Conservation (phyloP, 371 early-diverging fungal genomes). For the Astathelohania contejeani region DNA sequence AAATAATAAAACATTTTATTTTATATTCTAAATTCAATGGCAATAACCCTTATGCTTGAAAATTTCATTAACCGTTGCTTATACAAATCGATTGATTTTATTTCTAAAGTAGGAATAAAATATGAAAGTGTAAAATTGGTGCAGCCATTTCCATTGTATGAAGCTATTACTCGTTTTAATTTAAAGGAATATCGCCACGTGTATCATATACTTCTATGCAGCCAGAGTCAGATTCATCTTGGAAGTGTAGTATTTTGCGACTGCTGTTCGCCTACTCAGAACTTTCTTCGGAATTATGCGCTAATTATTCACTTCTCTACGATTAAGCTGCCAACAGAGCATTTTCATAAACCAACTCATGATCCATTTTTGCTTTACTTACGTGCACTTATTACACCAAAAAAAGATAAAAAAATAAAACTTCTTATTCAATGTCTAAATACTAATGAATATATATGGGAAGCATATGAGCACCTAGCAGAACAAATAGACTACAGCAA, state of each 20-base stretch:
- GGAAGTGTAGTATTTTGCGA: conserved; percentile 28
- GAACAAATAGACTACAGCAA: conserved; percentile 12
- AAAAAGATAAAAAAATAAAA: conserved; percentile 9
- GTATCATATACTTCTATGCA: conserved; percentile 23
- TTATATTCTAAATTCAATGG: too few species aligned
- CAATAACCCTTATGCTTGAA: conserved; percentile 16
- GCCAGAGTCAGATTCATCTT: background rate
- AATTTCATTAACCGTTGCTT: conserved; percentile 29
- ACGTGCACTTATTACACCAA: conserved; percentile 16
- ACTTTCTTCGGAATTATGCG: conserved; percentile 41
- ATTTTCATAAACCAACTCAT: conserved; percentile 5
- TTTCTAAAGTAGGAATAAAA: conserved; percentile 31
- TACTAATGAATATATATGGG: conserved; percentile 42
- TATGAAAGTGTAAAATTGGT: background rate
- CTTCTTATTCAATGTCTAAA: conserved; percentile 18
- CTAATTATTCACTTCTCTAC: conserved; percentile 4
- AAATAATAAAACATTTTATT: too few species aligned
- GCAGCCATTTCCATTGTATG: background rate
- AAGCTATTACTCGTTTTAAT: conserved; percentile 25
- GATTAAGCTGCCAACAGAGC: conserved; percentile 5
- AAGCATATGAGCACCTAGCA: conserved; percentile 33
- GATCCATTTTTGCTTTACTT: conserved; percentile 29
- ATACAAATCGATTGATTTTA: conserved; percentile 38
- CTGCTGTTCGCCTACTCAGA: conserved; percentile 21
- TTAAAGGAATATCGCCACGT: conserved; percentile 36